These are phyloP conservation scores for Phyllosticta citriasiana DNA, from an alignment of 2,329 filamentous ascomycete species.

Conservation along the genomic window DNA sequence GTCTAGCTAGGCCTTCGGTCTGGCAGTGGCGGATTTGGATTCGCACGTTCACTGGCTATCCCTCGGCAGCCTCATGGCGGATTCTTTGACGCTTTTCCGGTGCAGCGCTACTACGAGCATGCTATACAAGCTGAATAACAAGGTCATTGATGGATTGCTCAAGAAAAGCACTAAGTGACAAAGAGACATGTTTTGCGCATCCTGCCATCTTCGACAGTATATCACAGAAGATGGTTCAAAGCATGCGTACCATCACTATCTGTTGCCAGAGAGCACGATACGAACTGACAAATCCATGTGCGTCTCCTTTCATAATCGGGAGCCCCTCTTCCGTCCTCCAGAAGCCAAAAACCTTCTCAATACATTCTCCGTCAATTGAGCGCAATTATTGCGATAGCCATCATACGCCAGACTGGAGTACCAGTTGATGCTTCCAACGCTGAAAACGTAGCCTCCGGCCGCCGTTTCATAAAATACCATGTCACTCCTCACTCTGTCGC, in stretches of 20 bases:
- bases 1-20: background rate
- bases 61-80: background rate
- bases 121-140: no score
- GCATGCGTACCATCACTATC: no score
- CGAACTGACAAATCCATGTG: background rate
- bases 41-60: background rate
- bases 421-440: slow-evolving; percentile 13
- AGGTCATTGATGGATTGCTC: no score
- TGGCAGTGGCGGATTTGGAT: background rate
- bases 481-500: slow-evolving; percentile 14
- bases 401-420: slow-evolving; percentile 12
- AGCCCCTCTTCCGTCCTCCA: background rate
- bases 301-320: background rate
- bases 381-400: slow-evolving; percentile 12
- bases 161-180: no score
- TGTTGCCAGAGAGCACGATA: no score
- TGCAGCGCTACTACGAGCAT: no score
- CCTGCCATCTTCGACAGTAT: no score
- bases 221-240: no score
- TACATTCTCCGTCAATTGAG: slow-evolving; percentile 11
- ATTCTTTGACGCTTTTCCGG: background rate
- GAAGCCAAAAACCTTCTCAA: slow-evolving; percentile 10
- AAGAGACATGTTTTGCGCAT: no score
- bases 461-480: slow-evolving; percentile 12
- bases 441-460: slow-evolving; percentile 12